These are phyloP conservation scores for Suillus brevipes DNA, from an alignment of 768 basidiomycete genomes.

Conservation along the genomic window DNA sequence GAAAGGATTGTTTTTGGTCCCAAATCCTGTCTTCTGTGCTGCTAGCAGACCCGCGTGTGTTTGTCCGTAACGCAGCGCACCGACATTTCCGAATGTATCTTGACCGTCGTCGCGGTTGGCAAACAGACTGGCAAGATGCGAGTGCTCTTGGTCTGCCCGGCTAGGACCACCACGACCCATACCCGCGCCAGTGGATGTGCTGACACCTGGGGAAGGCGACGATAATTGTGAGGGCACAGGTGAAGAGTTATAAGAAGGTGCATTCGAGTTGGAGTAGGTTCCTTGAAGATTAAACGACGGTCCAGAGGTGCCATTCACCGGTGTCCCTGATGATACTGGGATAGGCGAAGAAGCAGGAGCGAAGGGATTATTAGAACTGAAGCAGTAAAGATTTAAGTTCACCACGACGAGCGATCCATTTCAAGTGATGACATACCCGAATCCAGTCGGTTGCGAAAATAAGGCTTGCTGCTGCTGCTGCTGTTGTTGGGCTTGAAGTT, in stretches of 20 bases:
- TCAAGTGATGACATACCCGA: slow-evolving; percentile 50
- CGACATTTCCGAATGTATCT: slow-evolving; percentile 95
- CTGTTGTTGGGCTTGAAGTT: slow-evolving; percentile 45
- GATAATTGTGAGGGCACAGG: slow-evolving; percentile 45
- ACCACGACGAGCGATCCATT: slow-evolving; percentile 4
- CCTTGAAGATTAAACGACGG: slow-evolving; percentile 70
- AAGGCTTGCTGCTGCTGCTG: slow-evolving; percentile 47
- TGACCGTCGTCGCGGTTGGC: slow-evolving; percentile 89
- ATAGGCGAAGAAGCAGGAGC: slow-evolving; percentile 45
- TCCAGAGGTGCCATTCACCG: slow-evolving; percentile 32
- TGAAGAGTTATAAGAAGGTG: slow-evolving; percentile 33
- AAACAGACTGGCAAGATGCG: slow-evolving; percentile 76
- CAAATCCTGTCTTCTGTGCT: slow-evolving; percentile 47
- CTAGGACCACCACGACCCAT: slow-evolving; percentile 29
- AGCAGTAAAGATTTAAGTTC: slow-evolving; percentile 28
- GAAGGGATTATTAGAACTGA: slow-evolving; percentile 94
- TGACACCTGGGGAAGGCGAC: slow-evolving; percentile 37
- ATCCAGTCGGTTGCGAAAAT: slow-evolving; percentile 71
- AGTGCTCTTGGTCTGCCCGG: slow-evolving; percentile 67
- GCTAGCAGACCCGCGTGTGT: slow-evolving; percentile 53
- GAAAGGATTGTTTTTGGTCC: slow-evolving; percentile 66
- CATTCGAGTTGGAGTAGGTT: slow-evolving; percentile 55
- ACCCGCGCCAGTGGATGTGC: slow-evolving; percentile 18
- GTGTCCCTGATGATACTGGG: slow-evolving; percentile 33
- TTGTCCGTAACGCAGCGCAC: slow-evolving; percentile 69